Evolutionary conservation across 2,329 filamentous ascomycete species (phyloP).

Genomic region (Claviceps sp.): DNA sequence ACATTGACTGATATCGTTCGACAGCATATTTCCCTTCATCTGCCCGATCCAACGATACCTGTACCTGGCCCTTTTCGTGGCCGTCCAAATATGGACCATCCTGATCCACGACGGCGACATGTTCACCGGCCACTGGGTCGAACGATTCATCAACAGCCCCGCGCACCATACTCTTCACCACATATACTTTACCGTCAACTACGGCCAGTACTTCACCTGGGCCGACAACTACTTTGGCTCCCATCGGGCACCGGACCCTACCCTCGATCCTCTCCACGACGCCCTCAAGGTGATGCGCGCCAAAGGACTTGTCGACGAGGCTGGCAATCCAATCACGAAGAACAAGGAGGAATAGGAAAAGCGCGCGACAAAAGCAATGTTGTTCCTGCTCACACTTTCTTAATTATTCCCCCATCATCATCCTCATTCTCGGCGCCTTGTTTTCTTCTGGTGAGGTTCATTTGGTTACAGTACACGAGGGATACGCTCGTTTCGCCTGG

Average conservation of each 20-base stretch:
- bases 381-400: no score
- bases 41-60: conserved; percentile 88
- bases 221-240: conserved; percentile 13
- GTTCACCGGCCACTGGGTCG: conserved; percentile 70
- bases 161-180: conserved; percentile 80
- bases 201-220: conserved; percentile 62
- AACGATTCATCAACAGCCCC: conserved; percentile 60
- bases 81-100: conserved; percentile 95
- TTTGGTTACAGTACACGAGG: no score
- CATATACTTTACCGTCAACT: conserved; percentile 48
- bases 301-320: conserved; percentile 30
- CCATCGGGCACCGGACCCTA: conserved; percentile 28
- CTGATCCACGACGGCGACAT: conserved; percentile 96
- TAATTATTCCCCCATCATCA: not conserved
- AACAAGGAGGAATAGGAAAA: conserved; percentile 15
- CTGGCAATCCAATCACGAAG: conserved; percentile 24
- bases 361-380: not conserved
- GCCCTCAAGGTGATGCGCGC: conserved; percentile 29
- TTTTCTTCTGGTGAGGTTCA: conserved; percentile 17
- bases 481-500: no score
- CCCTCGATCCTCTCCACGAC: conserved; percentile 30
- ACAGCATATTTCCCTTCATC: conserved; percentile 65
- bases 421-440: not conserved
- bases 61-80: conserved; percentile 73
- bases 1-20: not conserved